Conservation (phyloP, 139 green algal species). For the Coccomyxa sp. region DNA sequence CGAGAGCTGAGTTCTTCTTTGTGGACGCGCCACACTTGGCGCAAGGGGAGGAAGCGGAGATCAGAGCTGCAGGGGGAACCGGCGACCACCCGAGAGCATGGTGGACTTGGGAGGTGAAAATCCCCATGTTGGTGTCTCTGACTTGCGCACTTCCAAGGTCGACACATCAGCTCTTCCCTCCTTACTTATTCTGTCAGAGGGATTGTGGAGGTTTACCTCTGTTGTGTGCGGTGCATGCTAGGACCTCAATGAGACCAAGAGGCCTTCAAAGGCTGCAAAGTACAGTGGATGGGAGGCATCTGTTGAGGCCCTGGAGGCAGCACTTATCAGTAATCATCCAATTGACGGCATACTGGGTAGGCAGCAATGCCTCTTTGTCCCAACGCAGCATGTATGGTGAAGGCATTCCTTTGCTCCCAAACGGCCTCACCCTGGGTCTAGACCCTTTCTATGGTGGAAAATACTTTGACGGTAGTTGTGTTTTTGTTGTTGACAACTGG, state of each 20-base stretch:
- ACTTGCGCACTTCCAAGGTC: neutral
- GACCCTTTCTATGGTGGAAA: neutral
- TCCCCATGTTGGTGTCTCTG: neutral
- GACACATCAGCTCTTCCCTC: neutral
- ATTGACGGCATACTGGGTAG: neutral
- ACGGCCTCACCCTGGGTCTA: neutral
- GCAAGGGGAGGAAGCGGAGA: neutral
- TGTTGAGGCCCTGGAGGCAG: constrained; percentile 12
- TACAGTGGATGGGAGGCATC: constrained; percentile 40
- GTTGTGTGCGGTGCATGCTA: constrained; percentile 33
- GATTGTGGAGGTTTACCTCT: neutral
- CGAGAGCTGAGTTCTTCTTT: constrained; percentile 60
- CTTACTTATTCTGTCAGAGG: neutral
- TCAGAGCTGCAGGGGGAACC: constrained; percentile 1
- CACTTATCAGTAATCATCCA: neutral
- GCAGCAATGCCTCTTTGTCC: too few species aligned
- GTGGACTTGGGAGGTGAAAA: constrained; percentile 1
- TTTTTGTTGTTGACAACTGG: constrained; percentile 9
- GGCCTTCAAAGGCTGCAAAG: constrained; percentile 35
- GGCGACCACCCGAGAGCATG: neutral
- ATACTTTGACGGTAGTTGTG: neutral
- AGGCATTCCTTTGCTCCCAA: neutral
- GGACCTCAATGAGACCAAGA: constrained; percentile 19
- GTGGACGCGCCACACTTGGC: constrained; percentile 52
- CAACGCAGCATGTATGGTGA: neutral